phyloP scores from a whole-genome alignment of 2,329 filamentous ascomycete genomes.

The Trichoderma koningiopsis region DNA sequence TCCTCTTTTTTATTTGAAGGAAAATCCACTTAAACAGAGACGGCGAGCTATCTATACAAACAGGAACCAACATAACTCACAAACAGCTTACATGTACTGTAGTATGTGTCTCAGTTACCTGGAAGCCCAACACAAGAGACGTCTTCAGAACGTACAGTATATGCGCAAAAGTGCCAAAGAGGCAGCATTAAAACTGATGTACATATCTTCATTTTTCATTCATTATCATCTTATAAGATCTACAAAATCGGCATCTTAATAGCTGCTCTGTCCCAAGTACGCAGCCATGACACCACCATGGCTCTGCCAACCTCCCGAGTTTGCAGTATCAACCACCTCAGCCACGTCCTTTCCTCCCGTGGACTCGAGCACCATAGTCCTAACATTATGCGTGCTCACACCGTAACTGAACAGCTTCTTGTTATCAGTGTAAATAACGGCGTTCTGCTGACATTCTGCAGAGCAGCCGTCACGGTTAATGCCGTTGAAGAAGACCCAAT shows the following conservation, averaged over 20 bases:
- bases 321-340: conserved; percentile 29
- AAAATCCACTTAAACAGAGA: not conserved
- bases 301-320: conserved; percentile 32
- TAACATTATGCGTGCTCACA: conserved; percentile 34
- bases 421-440: conserved; percentile 28
- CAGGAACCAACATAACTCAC: not conserved
- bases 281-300: conserved; percentile 38
- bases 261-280: conserved; percentile 32
- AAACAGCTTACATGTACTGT: not conserved
- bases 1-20: not conserved
- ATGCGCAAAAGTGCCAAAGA: not conserved
- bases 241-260: not conserved
- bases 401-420: conserved; percentile 35
- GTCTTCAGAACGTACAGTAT: not conserved
- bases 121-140: not conserved
- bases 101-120: not conserved
- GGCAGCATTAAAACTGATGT: not conserved
- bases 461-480: conserved; percentile 29
- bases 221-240: no score
- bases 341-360: conserved; percentile 26
- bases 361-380: conserved; percentile 36
- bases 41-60: not conserved
- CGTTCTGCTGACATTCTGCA: conserved; percentile 29
- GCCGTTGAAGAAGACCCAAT: conserved; percentile 36
- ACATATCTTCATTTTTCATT: conserved; percentile 6